Base-by-base conservation (phyloP, 805 yeast genomes). In the Candida pseudofarinosa region DNA sequence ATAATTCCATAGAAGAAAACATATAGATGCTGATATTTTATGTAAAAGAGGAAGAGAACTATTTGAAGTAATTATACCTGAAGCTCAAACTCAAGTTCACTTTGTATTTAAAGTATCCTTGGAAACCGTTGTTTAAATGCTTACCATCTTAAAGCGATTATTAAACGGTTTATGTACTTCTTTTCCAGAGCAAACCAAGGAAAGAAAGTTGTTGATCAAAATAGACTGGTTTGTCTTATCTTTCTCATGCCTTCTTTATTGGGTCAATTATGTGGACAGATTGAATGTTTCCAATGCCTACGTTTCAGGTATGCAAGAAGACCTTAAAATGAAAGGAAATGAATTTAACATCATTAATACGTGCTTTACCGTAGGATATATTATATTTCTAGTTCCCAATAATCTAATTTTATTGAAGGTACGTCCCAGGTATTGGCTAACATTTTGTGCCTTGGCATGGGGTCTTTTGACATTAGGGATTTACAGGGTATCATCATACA, bases 221-320 rank as follows among this genome's bases (percentile, higher is more conserved):
- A 55, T 68, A 42, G 74, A 70, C 48, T 60, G 67, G 63, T 65
- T 69, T 50, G 63, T 72, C 20, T 56, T 72, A 38, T 62, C 74
- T 13, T 73, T 69, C 45, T 60, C 58, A 4, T 65, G 73, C 47
- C 56, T 71, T 30, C 52, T 67, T 2, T 72, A 71, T 48, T 71
- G 73, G 69, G 67, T 62, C 44, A 81, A 80, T 49, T 81, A 79
- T 55, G 67, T 82, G 26, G 86, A 81, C 57, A 67, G 81, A 39
- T 38, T 52, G n/a, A 58, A 58, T 39, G 49, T 58, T 18, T 37
- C 56, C 14, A 56, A 55, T 36, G 85, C 87, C 2, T 81, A 81
- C 54, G 82, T 80, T n/a, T 71, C 80, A 8, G 87, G 87, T 7
- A 77, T 82, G 85, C 71, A 77, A 49, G 79, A 78, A 43, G 85